A percentile compares a stretch with the other conserved stretches of the same genome.
Conservation (phyloP, 208 protist genomes). For the Leishmania braziliensis region DNA sequence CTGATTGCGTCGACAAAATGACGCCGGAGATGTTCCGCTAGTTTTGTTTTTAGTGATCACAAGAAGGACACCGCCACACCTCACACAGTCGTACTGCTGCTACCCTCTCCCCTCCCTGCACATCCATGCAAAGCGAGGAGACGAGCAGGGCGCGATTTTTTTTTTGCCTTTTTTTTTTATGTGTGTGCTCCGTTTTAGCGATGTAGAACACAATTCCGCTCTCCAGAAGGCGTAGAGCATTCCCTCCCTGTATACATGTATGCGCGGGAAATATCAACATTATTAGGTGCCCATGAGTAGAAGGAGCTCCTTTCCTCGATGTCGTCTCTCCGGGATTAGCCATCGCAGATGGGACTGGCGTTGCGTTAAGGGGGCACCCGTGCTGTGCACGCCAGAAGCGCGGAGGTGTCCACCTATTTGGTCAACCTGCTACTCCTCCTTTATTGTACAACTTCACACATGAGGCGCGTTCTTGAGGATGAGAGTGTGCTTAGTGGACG, state of each 20-base stretch:
- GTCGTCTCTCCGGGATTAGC: neutral
- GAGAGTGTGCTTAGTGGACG: neutral
- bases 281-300: neutral
- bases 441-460: neutral
- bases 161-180: neutral
- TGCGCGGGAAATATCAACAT: neutral
- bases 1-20: conserved; percentile 87
- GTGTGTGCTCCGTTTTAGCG: neutral
- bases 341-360: neutral
- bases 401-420: neutral
- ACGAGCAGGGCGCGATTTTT: neutral
- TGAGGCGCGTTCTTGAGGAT: too few relatives aligned
- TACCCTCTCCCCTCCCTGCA: neutral
- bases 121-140: neutral
- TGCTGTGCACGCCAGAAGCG: neutral
- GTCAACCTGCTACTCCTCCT: neutral
- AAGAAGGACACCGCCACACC: neutral
- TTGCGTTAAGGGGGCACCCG: neutral
- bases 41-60: neutral
- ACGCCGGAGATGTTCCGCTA: conserved; percentile 77
- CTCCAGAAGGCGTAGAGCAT: neutral
- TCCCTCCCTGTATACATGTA: neutral
- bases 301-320: neutral
- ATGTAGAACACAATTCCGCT: neutral
- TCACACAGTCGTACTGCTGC: neutral